Conservation (phyloP, 2,329 filamentous ascomycete genomes). For the Nectriaceae sp. region DNA sequence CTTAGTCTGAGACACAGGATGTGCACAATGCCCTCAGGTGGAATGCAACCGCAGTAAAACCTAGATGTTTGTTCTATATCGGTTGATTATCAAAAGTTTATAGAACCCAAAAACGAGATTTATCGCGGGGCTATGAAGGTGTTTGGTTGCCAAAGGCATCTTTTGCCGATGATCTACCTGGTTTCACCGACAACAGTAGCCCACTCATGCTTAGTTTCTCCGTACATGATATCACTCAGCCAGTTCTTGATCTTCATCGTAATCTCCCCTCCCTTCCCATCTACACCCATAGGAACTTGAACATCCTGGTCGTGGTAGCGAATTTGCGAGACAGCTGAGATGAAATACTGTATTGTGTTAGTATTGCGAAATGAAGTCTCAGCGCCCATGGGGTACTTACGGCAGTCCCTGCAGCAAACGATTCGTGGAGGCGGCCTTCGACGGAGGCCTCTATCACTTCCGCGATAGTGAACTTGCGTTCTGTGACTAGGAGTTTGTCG, state of each 20-base stretch:
- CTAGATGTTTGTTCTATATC: background rate
- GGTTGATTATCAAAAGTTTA: background rate
- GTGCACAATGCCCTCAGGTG: background rate
- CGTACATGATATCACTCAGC: background rate
- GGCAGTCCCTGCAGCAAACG: constrained; percentile 2
- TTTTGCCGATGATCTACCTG: background rate
- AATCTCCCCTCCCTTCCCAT: background rate
- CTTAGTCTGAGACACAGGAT: background rate
- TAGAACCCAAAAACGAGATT: background rate
- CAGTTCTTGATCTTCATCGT: background rate
- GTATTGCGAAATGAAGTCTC: too few species aligned
- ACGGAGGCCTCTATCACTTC: background rate
- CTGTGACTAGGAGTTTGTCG: background rate
- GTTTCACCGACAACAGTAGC: background rate
- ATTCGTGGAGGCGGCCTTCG: constrained; percentile 3
- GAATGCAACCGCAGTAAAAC: background rate
- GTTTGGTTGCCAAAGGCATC: background rate
- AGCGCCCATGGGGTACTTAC: too few species aligned
- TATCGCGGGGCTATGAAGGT: background rate
- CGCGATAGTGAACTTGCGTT: background rate
- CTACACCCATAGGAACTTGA: background rate
- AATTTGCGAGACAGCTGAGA: background rate
- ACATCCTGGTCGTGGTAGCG: background rate
- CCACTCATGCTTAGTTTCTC: background rate
- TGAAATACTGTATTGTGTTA: too few species aligned